Conservation (phyloP, 2,329 filamentous ascomycete species). For the Sclerotinia sclerotiorum region DNA sequence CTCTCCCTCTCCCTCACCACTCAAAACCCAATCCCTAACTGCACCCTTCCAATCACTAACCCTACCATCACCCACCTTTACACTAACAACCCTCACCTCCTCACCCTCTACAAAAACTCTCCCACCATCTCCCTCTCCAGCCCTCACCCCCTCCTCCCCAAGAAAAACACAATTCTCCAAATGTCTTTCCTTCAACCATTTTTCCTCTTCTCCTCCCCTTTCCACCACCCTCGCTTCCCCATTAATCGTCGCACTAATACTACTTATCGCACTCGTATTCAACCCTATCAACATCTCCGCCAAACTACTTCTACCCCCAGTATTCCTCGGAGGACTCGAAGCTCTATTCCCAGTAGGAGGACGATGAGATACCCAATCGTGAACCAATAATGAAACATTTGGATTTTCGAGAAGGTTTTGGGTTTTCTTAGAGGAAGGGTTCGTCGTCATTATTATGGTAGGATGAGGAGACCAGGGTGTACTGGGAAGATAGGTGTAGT, state of each 20-base stretch:
- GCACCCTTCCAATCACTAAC: conserved; percentile 96
- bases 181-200: conserved; percentile 79
- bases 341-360: conserved; percentile 72
- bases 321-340: conserved; percentile 57
- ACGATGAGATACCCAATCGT: conserved; percentile 95
- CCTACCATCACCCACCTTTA: conserved; percentile 78
- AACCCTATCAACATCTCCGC: conserved; percentile 84
- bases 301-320: conserved; percentile 67
- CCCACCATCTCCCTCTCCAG: conserved; percentile 52
- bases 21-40: conserved; percentile 70
- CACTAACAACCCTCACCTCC: conserved; percentile 83
- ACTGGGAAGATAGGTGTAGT: conserved; percentile 92
- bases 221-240: conserved; percentile 77
- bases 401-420: conserved; percentile 82
- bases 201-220: conserved; percentile 75
- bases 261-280: conserved; percentile 83
- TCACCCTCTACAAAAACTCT: conserved; percentile 74
- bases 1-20: neutral
- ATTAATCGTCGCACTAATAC: conserved; percentile 91
- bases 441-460: conserved; percentile 95
- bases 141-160: conserved; percentile 47
- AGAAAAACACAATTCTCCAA: conserved; percentile 90
- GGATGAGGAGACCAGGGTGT: conserved; percentile 68
- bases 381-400: conserved; percentile 88
- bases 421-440: conserved; percentile 74